Conservation (phyloP, 2,329 filamentous ascomycete species). For the Diplocarpon rosae region DNA sequence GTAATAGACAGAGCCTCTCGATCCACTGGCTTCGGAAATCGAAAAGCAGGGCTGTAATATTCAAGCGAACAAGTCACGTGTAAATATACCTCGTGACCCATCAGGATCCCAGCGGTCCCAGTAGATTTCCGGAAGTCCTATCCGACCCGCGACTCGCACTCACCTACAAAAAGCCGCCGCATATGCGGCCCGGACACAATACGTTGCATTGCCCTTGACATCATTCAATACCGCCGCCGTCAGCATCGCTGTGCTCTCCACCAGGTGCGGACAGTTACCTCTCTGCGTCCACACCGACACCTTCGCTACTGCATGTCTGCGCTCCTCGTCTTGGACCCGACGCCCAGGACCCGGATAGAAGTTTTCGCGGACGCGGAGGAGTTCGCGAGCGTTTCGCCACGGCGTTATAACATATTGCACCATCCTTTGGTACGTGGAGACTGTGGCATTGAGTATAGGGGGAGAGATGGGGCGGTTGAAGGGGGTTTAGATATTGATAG, state of each 20-base stretch:
- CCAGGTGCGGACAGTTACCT: conserved; percentile 64
- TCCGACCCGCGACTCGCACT: conserved; percentile 22
- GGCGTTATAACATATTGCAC: conserved; percentile 64
- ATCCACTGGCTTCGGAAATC: not conserved
- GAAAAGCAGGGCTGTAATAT: no score
- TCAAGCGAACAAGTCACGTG: no score
- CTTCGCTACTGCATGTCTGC: conserved; percentile 42
- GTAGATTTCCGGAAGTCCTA: no score
- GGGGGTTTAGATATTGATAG: not conserved
- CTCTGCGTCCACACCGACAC: conserved; percentile 62
- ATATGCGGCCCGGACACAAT: conserved; percentile 59
- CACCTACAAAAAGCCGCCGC: conserved; percentile 65
- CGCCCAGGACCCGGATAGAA: conserved; percentile 53
- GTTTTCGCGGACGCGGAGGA: conserved; percentile 52
- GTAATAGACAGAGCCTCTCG: not conserved
- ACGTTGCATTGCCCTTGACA: conserved; percentile 29
- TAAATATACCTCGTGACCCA: no score
- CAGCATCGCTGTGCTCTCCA: conserved; percentile 68
- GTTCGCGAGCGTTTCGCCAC: conserved; percentile 56
- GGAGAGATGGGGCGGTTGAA: not conserved
- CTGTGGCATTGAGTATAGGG: not conserved
- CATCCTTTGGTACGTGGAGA: conserved; percentile 33
- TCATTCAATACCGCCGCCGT: conserved; percentile 60
- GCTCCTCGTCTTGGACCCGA: conserved; percentile 39
- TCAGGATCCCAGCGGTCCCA: no score